phyloP scores from a whole-genome alignment of 306 rosid species.

The Begonia peltatifolia region DNA sequence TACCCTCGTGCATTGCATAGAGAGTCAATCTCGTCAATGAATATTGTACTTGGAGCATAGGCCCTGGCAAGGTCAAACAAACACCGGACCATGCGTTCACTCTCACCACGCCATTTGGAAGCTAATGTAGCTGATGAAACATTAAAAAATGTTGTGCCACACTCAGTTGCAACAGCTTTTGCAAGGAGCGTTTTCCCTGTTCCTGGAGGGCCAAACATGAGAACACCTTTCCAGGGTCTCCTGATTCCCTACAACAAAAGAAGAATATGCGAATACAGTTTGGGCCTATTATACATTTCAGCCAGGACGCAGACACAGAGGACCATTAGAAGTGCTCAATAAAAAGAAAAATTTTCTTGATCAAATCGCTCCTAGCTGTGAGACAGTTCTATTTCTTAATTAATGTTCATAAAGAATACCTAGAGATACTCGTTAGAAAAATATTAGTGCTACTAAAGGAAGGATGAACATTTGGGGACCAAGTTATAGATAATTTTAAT shows the following conservation, averaged over 20 bases:
- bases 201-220: constrained; percentile 99
- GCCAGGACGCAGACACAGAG: too few species aligned
- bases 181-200: constrained; percentile 98
- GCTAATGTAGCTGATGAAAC: constrained; percentile 97
- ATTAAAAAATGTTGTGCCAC: constrained; percentile 95
- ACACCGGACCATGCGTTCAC: constrained; percentile 98
- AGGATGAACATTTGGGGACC: too few species aligned
- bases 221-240: constrained; percentile 99
- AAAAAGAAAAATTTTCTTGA: too few species aligned
- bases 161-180: constrained; percentile 98
- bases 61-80: constrained; percentile 95
- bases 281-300: too few species aligned
- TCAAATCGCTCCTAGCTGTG: too few species aligned
- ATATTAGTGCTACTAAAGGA: too few species aligned
- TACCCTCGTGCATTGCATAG: constrained; percentile 98
- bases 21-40: constrained; percentile 97
- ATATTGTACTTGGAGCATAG: constrained; percentile 96
- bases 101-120: constrained; percentile 99
- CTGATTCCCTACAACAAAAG: constrained; percentile 72
- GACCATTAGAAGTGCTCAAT: too few species aligned
- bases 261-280: not conserved
- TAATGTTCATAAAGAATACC: too few species aligned
- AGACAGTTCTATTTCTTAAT: too few species aligned
- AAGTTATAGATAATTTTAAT: too few species aligned
- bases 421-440: too few species aligned